Conservation (phyloP, 768 basidiomycete species). For the Tremella yokohamensis region DNA sequence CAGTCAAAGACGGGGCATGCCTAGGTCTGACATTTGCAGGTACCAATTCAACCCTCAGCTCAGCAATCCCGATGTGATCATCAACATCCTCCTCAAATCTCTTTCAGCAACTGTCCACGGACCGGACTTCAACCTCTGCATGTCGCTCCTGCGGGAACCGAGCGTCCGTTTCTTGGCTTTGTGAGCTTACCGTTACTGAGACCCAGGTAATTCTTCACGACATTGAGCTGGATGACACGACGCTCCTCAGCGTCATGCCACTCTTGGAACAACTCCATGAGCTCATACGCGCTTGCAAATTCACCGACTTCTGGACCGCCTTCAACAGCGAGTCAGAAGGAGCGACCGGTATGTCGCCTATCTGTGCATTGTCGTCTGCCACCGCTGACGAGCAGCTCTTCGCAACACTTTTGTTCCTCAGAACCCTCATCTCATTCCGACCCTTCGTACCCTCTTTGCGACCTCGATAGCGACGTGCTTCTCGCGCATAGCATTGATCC, state of each 20-base stretch:
- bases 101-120: conserved; percentile 57
- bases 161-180: conserved; percentile 17
- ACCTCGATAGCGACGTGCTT: conserved; percentile 48
- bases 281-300: conserved; percentile 44
- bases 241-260: conserved; percentile 36
- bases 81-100: conserved; percentile 76
- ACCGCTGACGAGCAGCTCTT: conserved; percentile 27
- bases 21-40: conserved; percentile 53
- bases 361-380: neutral
- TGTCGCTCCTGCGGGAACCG: conserved; percentile 61
- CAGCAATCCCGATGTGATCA: conserved; percentile 85
- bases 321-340: conserved; percentile 41
- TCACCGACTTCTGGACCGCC: conserved; percentile 44
- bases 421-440: conserved; percentile 37
- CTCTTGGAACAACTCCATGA: conserved; percentile 40
- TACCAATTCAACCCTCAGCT: conserved; percentile 96
- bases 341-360: conserved; percentile 33
- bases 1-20: conserved; percentile 13
- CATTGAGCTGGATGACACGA: conserved; percentile 46
- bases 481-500: conserved; percentile 39
- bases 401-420: conserved; percentile 43
- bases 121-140: conserved; percentile 91
- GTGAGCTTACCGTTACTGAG: conserved; percentile 1
- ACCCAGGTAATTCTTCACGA: conserved; percentile 38
- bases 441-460: conserved; percentile 42